Percentiles rank a stretch among this genome's conserved stretches.
phyloP scores from a whole-genome alignment of 495 filamentous ascomycete genomes.

The Trichoderma parareesei region DNA sequence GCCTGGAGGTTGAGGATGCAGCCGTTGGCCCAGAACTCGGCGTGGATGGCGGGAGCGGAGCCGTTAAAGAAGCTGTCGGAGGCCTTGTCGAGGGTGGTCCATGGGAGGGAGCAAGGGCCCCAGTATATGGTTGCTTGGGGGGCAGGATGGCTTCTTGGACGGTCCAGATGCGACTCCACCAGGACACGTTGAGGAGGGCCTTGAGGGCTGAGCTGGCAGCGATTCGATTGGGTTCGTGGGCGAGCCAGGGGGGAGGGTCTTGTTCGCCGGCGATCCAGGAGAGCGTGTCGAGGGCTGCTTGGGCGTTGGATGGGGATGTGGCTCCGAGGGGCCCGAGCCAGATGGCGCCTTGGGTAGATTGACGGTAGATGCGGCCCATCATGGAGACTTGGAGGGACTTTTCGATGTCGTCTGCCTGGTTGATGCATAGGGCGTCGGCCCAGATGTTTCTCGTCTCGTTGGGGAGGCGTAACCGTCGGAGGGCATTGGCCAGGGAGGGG shows the following conservation, averaged over 20 bases:
- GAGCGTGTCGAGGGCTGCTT: not conserved
- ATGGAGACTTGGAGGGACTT: conserved; percentile 28
- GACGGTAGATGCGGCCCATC: conserved; percentile 27
- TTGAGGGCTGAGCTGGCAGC: conserved; percentile 7
- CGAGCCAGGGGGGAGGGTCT: not conserved
- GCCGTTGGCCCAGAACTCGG: conserved; percentile 5
- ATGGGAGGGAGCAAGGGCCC: conserved; percentile 9
- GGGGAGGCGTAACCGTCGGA: conserved; percentile 17
- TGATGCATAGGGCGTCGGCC: conserved; percentile 32
- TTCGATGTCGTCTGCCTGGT: conserved; percentile 27
- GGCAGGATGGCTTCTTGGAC: conserved; percentile 22
- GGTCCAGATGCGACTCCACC: conserved; percentile 21
- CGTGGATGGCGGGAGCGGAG: conserved; percentile 1
- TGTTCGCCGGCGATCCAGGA: conserved; percentile 9
- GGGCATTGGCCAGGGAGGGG: conserved; percentile 18
- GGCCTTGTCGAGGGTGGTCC: conserved; percentile 5
- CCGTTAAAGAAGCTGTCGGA: conserved; percentile 12
- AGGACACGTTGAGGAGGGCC: conserved; percentile 16
- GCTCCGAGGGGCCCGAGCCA: conserved; percentile 22
- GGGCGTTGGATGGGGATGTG: conserved; percentile 14
- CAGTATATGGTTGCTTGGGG: conserved; percentile 15
- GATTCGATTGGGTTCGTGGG: not conserved
- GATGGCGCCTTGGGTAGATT: conserved; percentile 18
- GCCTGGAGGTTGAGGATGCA: conserved; percentile 1
- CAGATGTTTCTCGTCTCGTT: conserved; percentile 20